Evolutionary conservation across 2,329 filamentous ascomycete genomes (phyloP), one percentile per base, ranked within the genome.

Genomic region (Stagonosporopsis cucurbitacearum): DNA sequence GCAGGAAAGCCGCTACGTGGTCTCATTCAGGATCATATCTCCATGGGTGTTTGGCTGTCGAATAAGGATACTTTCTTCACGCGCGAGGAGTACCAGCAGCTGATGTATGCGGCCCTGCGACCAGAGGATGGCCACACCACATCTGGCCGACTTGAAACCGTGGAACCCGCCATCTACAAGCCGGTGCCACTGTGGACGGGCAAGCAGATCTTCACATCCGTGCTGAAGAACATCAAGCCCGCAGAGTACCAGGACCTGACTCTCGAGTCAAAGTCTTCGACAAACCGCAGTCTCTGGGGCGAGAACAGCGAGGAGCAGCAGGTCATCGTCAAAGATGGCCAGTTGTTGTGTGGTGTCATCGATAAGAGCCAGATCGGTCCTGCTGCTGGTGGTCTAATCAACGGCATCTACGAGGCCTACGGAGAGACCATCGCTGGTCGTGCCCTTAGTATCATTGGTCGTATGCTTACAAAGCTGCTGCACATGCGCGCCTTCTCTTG

Each of bases 1-100:
- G 91, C 92, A 15, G 95, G 95, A 53, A 96, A 96, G 71, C 95
- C 95, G 0, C 82, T 99, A 15, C 85, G 95, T 82, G 95, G 95
- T 85, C 80, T 99, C 47, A 99, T 99, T 77, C 96, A 99, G 77
- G 95, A 99, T 82, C 95, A 99, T 76, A 90, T 99, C 57, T 97
- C 94, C 2, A 94, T 99, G 73, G 92, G 91, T 40, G 91, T 96
- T 3, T 89, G 89, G 76, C 85, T 99, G 53, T 96, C 93, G 54
- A 96, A 88, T 75, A 88, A 91, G 68, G 95, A 99, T 75, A 91
- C 90, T 3, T 94, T 97, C 73, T 96, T 98, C 71, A 89, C 88
- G 59, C 85, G 89, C 53, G 89, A 90, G 32, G 88, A 96, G 57
- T 99, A 98, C 73, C 91, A 97, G 61, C 90, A 98, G 72, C 81